Conservation (phyloP, 1,139 yeast species). For the Saccharomyces hybrid region DNA sequence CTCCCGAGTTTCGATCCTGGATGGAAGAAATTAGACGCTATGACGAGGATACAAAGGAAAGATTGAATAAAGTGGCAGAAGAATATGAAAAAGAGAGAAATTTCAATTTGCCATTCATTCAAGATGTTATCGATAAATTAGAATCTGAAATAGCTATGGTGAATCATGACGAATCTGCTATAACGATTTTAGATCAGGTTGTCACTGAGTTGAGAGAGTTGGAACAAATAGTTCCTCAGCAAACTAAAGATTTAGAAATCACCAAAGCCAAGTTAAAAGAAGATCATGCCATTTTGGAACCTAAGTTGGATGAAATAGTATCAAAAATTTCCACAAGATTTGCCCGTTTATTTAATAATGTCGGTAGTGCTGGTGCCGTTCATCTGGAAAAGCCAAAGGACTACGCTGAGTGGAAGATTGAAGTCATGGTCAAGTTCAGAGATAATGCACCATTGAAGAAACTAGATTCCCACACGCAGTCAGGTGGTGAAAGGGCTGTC, state of each 20-base stretch:
- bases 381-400: slow-evolving; percentile 46
- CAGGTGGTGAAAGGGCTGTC: slow-evolving; percentile 97
- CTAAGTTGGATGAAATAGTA: slow-evolving; percentile 46
- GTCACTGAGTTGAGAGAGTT: slow-evolving; percentile 24
- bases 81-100: slow-evolving; percentile 38
- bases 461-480: slow-evolving; percentile 79
- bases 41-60: slow-evolving; percentile 39
- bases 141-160: slow-evolving; percentile 34
- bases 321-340: slow-evolving; percentile 53
- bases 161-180: slow-evolving; percentile 37
- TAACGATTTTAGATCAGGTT: slow-evolving; percentile 34
- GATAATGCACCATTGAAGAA: slow-evolving; percentile 61
- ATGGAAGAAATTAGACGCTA: slow-evolving; percentile 37
- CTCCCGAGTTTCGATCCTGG: slow-evolving; percentile 41
- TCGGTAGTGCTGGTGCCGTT: slow-evolving; percentile 84
- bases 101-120: slow-evolving; percentile 38
- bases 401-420: slow-evolving; percentile 73
- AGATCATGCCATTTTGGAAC: slow-evolving; percentile 48
- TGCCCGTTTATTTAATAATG: slow-evolving; percentile 55
- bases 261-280: slow-evolving; percentile 36
- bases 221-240: slow-evolving; percentile 26
- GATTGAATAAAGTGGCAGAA: slow-evolving; percentile 40
- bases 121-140: slow-evolving; percentile 32
- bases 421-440: slow-evolving; percentile 82
- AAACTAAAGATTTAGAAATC: slow-evolving; percentile 26